Conservation (phyloP, 2,329 filamentous ascomycete genomes). For the Trichoderma breve region DNA sequence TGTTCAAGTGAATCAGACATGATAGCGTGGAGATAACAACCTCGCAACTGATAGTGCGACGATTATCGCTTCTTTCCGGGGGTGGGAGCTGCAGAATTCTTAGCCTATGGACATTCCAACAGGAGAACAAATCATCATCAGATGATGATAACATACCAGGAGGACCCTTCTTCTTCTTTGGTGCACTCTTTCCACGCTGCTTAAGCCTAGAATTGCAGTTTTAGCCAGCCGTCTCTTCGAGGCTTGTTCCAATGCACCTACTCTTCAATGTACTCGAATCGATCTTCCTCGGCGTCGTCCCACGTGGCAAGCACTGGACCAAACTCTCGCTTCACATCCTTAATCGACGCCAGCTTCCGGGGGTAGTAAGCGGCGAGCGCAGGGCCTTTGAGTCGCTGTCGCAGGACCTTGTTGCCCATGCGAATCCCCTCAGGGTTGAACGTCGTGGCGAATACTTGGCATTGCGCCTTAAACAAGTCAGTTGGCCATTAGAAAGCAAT, state of each 20-base stretch:
- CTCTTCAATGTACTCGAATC: conserved; percentile 72
- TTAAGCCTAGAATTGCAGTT: conserved; percentile 55
- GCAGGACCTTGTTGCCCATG: conserved; percentile 87
- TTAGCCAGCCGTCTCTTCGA: conserved; percentile 30
- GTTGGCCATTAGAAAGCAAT: neutral
- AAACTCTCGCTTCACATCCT: conserved; percentile 71
- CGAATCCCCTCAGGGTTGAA: conserved; percentile 84
- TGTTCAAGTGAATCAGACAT: neutral
- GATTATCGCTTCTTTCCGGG: conserved; percentile 34
- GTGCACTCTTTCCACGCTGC: conserved; percentile 78
- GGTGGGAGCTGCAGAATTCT: conserved; percentile 28
- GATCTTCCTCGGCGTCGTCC: conserved; percentile 75
- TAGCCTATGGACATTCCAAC: neutral
- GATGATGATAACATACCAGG: conserved; percentile 33
- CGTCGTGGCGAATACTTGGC: conserved; percentile 83
- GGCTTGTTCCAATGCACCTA: conserved; percentile 36
- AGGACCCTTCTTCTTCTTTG: conserved; percentile 76
- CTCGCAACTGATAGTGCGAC: neutral
- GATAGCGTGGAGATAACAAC: neutral
- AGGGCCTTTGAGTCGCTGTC: conserved; percentile 83
- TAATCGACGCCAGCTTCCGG: conserved; percentile 65
- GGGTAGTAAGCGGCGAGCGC: conserved; percentile 87
- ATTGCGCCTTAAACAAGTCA: conserved; percentile 66
- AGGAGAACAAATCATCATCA: neutral
- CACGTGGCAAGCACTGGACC: conserved; percentile 63